A percentile compares a stretch with the other conserved stretches of the same genome.
These are phyloP conservation scores for Amaranthus hypochondriacus DNA, from an alignment of 148 eudicot genomes.

Conservation along the genomic window DNA sequence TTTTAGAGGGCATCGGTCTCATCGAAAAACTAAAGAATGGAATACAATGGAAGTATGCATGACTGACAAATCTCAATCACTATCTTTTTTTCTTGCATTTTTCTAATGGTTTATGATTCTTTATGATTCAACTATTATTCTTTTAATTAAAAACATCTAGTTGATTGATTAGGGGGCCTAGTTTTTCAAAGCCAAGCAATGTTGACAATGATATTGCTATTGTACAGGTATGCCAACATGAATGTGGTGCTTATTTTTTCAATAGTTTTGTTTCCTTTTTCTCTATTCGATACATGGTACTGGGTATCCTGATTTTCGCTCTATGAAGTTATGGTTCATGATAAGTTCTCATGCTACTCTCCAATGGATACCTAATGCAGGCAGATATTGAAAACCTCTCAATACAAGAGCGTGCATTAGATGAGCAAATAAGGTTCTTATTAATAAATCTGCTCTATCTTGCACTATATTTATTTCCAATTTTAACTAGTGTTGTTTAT, in stretches of 20 bases:
- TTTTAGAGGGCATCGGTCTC: slow-evolving; percentile 93
- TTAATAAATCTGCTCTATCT: slow-evolving; percentile 9
- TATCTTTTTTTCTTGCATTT: not conserved
- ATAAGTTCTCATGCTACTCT: not conserved
- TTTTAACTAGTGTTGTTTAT: slow-evolving; percentile 16
- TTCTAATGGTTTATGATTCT: not conserved
- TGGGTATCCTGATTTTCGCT: not conserved
- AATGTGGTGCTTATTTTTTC: not conserved
- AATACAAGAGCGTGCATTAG: slow-evolving; percentile 68
- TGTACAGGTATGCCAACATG: slow-evolving; percentile 57
- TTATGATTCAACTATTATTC: not conserved
- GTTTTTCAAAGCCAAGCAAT: slow-evolving; percentile 73
- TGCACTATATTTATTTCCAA: slow-evolving; percentile 8
- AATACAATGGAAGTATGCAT: slow-evolving; percentile 95
- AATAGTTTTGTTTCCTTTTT: not conserved
- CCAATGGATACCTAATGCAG: slow-evolving; percentile 31
- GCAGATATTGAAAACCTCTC: slow-evolving; percentile 80
- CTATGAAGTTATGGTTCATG: not conserved
- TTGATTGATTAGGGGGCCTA: slow-evolving; percentile 64
- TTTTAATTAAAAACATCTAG: slow-evolving; percentile 12
- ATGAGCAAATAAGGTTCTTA: slow-evolving; percentile 74
- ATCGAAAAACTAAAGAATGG: slow-evolving; percentile 91
- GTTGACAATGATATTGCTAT: slow-evolving; percentile 53
- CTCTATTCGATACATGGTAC: not conserved
- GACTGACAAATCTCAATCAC: not conserved